Conservation (phyloP, 495 filamentous ascomycete species). For the Penicillium paxilli region DNA sequence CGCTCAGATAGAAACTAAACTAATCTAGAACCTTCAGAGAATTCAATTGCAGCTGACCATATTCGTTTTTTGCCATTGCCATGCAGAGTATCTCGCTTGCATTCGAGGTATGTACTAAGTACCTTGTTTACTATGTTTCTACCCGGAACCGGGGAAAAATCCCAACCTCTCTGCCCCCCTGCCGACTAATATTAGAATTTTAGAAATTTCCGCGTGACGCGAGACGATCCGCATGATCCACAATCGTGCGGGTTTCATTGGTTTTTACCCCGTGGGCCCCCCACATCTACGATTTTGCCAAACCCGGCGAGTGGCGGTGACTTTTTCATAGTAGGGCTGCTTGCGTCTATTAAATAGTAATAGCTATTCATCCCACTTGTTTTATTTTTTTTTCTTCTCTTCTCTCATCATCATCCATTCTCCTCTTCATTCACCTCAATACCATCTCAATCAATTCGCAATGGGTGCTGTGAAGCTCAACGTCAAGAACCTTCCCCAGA, state of each 20-base stretch:
- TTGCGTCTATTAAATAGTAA: neutral
- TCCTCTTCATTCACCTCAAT: constrained; percentile 1
- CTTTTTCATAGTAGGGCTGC: neutral
- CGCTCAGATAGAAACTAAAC: neutral
- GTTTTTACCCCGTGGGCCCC: neutral
- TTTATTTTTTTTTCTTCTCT: neutral
- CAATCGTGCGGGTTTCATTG: neutral
- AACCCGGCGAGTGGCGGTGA: constrained; percentile 1
- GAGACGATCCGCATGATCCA: neutral
- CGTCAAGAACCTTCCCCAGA: constrained; percentile 38
- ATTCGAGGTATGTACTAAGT: neutral
- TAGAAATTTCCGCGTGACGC: constrained; percentile 1
- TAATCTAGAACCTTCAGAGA: neutral
- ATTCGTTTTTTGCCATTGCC: neutral
- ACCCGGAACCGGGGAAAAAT: neutral
- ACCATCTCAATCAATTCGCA: constrained; percentile 14
- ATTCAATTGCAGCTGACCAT: neutral
- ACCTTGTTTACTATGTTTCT: too few species aligned
- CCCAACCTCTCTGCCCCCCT: neutral
- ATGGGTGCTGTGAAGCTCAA: constrained; percentile 45
- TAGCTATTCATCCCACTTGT: neutral
- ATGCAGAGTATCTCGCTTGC: neutral
- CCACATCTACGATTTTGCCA: neutral
- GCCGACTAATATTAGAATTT: constrained; percentile 1
- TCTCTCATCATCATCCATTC: neutral